phyloP scores from a whole-genome alignment of 2,329 filamentous ascomycete genomes.

The Magnaporthiopsis rhizophila region DNA sequence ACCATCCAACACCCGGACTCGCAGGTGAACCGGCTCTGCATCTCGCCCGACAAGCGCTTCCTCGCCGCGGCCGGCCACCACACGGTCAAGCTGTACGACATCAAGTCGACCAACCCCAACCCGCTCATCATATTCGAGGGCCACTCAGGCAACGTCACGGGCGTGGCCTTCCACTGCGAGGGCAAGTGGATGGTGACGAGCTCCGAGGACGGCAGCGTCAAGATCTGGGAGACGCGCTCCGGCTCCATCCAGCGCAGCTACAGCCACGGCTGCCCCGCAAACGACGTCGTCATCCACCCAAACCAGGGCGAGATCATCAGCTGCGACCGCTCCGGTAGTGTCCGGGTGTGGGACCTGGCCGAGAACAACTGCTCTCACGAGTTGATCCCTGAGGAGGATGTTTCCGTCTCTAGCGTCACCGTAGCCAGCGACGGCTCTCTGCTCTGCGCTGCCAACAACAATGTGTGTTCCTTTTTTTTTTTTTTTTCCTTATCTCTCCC shows the following conservation, averaged over 20 bases:
- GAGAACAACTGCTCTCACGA: constrained; percentile 97
- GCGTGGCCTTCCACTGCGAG: constrained; percentile 95
- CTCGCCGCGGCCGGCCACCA: constrained; percentile 74
- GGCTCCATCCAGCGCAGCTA: constrained; percentile 90
- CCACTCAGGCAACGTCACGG: constrained; percentile 91
- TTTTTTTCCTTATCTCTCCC: background rate
- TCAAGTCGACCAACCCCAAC: constrained; percentile 95
- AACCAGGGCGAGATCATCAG: constrained; percentile 98
- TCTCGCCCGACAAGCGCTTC: constrained; percentile 95
- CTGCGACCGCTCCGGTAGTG: constrained; percentile 86
- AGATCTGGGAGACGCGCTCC: constrained; percentile 90
- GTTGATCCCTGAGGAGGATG: constrained; percentile 91
- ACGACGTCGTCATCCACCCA: constrained; percentile 98
- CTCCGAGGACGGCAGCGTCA: constrained; percentile 92
- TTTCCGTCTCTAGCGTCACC: constrained; percentile 87
- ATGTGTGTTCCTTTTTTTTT: constrained; percentile 39
- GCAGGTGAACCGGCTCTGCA: constrained; percentile 96
- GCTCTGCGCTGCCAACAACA: constrained; percentile 87
- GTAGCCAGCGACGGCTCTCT: constrained; percentile 91
- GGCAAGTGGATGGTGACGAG: constrained; percentile 99
- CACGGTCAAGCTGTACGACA: constrained; percentile 95
- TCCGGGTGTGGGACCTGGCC: constrained; percentile 91
- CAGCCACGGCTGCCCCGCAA: constrained; percentile 78
- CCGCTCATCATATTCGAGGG: constrained; percentile 91
- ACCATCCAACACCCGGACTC: constrained; percentile 98